Base-by-base conservation (phyloP, 1,284 basidiomycete genomes). In the Trichosporon asahii region DNA sequence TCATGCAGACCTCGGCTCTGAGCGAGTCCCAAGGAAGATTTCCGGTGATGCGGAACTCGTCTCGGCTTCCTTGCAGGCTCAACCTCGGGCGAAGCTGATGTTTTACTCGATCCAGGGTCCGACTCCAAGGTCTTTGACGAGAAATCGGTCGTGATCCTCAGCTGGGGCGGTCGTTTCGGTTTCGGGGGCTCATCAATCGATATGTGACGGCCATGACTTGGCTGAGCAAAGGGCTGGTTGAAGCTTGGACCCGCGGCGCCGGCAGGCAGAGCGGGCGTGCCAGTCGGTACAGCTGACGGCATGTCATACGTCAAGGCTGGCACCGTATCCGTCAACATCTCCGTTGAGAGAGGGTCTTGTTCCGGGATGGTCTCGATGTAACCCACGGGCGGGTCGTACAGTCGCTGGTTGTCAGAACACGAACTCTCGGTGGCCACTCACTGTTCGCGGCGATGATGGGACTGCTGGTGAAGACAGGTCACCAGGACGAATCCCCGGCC, bases 1-100 rank as follows among this genome's bases (percentile, higher is more conserved):
- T 83, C 81, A 55, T 77, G 75, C 29, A 79, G 72, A 0, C 80
- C 79, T n/a, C 73, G 67, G 15, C 73, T 74, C 40, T 61, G 57
- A 61, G 57, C 57, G 14, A 61, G 14, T 2, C 57, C 57, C 27
- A 61, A 14, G 15, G 57, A 61, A n/a, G 57, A 61, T 18, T 61
- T 61, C 15, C 57, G 33, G 27, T 61, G 57, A 18, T 61, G 57
- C 14, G 57, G 57, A 3, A 31, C 57, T 6, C 57, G 57, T 8
- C 29, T 29, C 15, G 57, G 57, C 23, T 33, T 31, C n/a, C 57
- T 29, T 3, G 21, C 57, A 8, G 57, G 29, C 57, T 61, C 57
- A 14, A 61, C 29, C 29, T 21, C 15, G 3, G 57, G 57, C 8
- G 57, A 31, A 1, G 57, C 27, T 18, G 57, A 61, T 5, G 57